Conservation (phyloP, 176 grass and related monocot genomes). For the Tuctoria greenei region DNA sequence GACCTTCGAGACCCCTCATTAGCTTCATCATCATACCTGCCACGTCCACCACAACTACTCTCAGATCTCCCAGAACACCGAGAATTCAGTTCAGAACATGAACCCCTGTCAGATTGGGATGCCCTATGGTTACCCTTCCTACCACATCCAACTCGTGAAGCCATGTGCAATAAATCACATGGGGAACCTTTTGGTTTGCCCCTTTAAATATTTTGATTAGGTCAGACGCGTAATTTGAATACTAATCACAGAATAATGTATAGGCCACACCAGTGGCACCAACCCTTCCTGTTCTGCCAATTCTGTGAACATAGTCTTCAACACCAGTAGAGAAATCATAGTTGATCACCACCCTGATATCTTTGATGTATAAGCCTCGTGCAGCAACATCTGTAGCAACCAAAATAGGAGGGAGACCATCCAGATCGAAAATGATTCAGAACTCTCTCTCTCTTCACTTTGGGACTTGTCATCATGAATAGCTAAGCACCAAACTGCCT, state of each 20-base stretch:
- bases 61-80: constrained; percentile 59
- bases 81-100: constrained; percentile 46
- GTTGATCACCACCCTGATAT: constrained; percentile 68
- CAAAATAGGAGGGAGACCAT: constrained; percentile 75
- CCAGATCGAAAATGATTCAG: constrained; percentile 83
- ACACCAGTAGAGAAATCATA: too few species aligned
- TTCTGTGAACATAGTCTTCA: too few species aligned
- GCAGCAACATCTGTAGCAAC: constrained; percentile 97
- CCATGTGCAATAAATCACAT: constrained; percentile 74
- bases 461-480: constrained; percentile 99
- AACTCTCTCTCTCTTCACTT: constrained; percentile 88
- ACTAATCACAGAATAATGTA: too few species aligned
- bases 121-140: constrained; percentile 48
- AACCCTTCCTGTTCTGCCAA: too few species aligned
- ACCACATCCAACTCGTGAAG: constrained; percentile 58
- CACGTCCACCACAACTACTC: constrained; percentile 31
- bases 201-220: constrained; percentile 86
- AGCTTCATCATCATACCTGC: too few species aligned
- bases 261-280: too few species aligned
- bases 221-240: constrained; percentile 82
- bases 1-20: too few species aligned
- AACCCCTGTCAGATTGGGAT: constrained; percentile 43
- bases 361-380: constrained; percentile 93
- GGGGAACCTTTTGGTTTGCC: constrained; percentile 80
- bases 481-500: constrained; percentile 77